A percentile compares a stretch with the other conserved stretches of the same genome.
Conservation (phyloP, 208 protist genomes). For the Crithidia fasciculata region DNA sequence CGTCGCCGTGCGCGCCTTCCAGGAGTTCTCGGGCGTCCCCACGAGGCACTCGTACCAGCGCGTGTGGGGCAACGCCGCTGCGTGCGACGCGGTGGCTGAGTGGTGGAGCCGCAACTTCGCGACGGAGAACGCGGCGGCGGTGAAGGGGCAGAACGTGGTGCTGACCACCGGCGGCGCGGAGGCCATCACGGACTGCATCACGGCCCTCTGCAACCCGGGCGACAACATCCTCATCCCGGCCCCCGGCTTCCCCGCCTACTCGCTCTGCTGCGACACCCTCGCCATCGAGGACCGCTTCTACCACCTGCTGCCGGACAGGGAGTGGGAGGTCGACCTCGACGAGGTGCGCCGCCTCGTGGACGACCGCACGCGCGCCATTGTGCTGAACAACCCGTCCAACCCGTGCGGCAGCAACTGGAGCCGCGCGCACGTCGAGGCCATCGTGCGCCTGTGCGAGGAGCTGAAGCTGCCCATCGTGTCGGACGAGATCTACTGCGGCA, state of each 20-base stretch:
- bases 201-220: slow-evolving; percentile 74
- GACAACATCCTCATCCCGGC: slow-evolving; percentile 92
- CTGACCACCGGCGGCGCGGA: slow-evolving; percentile 87
- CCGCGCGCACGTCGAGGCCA: slow-evolving; percentile 70
- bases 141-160: slow-evolving; percentile 49
- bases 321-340: slow-evolving; percentile 92
- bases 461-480: slow-evolving; percentile 91
- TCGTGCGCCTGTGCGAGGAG: slow-evolving; percentile 83
- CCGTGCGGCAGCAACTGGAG: slow-evolving; percentile 94
- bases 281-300: slow-evolving; percentile 84
- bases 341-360: slow-evolving; percentile 78
- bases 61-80: slow-evolving; percentile 31
- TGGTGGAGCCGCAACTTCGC: slow-evolving; percentile 39
- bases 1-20: slow-evolving; percentile 32
- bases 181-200: slow-evolving; percentile 86
- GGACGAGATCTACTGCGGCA: slow-evolving; percentile 95
- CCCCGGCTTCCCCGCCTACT: slow-evolving; percentile 94
- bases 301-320: slow-evolving; percentile 68
- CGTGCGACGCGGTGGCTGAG: slow-evolving; percentile 66
- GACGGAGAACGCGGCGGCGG: slow-evolving; percentile 23
- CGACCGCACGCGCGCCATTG: slow-evolving; percentile 79
- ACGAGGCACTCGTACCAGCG: slow-evolving; percentile 67
- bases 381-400: slow-evolving; percentile 96
- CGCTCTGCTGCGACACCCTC: slow-evolving; percentile 79
- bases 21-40: slow-evolving; percentile 27